A percentile compares a stretch with the other conserved stretches of the same genome.
phyloP scores from a whole-genome alignment of 371 early-diverging fungal genomes.

The Zychaea mexicana region DNA sequence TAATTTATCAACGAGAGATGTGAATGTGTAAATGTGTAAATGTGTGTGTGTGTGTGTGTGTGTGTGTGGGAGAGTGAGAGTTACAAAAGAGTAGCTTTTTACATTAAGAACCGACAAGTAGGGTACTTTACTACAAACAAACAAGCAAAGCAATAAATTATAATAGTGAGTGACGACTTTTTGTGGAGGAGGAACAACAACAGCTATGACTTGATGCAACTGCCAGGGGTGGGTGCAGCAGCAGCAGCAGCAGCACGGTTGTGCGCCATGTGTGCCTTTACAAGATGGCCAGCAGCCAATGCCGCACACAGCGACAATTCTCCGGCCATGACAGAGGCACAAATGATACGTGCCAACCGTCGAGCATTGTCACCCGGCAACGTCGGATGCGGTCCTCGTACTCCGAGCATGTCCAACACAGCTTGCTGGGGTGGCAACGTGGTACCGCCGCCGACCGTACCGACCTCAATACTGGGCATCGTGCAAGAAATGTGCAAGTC shows the following conservation, averaged over 20 bases:
- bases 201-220: constrained; percentile 30
- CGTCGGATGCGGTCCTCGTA: constrained; percentile 80
- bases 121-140: neutral
- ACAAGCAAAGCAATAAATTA: neutral
- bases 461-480: constrained; percentile 96
- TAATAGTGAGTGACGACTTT: neutral
- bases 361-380: constrained; percentile 88
- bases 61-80: too few species aligned
- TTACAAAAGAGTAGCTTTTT: too few species aligned
- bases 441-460: constrained; percentile 96
- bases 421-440: constrained; percentile 84
- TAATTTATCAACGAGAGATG: too few species aligned
- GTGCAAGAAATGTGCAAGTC: constrained; percentile 87
- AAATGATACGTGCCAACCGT: constrained; percentile 85
- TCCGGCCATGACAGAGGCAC: constrained; percentile 94
- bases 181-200: neutral
- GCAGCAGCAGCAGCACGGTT: constrained; percentile 63
- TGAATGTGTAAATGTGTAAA: too few species aligned
- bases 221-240: constrained; percentile 14
- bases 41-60: neutral
- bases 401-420: constrained; percentile 87
- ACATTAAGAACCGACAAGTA: too few species aligned
- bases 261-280: constrained; percentile 83
- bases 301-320: constrained; percentile 90
- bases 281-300: constrained; percentile 82